A percentile compares a stretch with the other conserved stretches of the same genome.
Evolutionary conservation across 768 basidiomycete species (phyloP).

Genomic region (Lactarius tabidus): DNA sequence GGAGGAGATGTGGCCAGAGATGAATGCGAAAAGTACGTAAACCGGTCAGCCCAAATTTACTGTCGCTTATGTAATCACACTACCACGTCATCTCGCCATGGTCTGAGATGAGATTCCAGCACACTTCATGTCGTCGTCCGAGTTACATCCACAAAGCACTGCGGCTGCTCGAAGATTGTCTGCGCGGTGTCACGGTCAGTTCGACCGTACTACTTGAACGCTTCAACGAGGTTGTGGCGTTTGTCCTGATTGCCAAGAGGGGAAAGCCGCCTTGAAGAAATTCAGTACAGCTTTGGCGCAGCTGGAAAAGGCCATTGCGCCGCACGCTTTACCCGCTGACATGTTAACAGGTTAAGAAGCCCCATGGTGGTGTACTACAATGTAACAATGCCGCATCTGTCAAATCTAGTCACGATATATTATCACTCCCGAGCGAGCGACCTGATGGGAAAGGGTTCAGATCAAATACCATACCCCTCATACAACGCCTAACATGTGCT

Average conservation of each 20-base stretch:
- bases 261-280: constrained; percentile 14
- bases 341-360: constrained; percentile 17
- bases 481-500: neutral
- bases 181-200: constrained; percentile 16
- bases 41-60: neutral
- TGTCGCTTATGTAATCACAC: neutral
- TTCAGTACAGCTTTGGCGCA: constrained; percentile 18
- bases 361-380: constrained; percentile 9
- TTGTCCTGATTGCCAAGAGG: constrained; percentile 22
- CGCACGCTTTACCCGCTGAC: neutral
- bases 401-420: neutral
- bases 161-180: constrained; percentile 16
- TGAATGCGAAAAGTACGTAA: neutral
- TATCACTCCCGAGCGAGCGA: neutral
- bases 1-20: neutral
- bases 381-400: neutral
- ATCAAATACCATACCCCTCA: neutral
- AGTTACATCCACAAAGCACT: constrained; percentile 16
- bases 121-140: constrained; percentile 18
- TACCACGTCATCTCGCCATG: constrained; percentile 10
- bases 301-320: constrained; percentile 19
- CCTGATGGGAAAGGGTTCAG: neutral
- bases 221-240: constrained; percentile 4
- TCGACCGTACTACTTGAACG: constrained; percentile 14
- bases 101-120: constrained; percentile 15